These are phyloP conservation scores for Mortierella sp. DNA, from an alignment of 371 early-diverging fungal genomes.

Conservation along the genomic window DNA sequence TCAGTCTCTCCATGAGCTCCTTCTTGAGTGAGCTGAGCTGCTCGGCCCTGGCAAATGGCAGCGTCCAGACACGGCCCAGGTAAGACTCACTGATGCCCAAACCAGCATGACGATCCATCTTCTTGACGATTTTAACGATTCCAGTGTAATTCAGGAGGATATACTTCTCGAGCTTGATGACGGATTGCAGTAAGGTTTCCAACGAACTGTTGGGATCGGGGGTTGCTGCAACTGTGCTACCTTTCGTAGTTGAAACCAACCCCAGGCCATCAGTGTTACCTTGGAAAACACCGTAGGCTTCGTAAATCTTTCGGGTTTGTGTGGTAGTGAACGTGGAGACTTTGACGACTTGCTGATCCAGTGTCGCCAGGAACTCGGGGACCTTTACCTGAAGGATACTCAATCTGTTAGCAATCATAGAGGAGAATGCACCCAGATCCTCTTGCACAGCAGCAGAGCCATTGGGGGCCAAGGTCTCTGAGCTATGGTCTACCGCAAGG, in stretches of 20 bases:
- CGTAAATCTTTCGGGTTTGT: constrained; percentile 43
- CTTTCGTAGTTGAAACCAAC: constrained; percentile 16
- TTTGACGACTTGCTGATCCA: constrained; percentile 70
- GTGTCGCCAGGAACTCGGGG: constrained; percentile 65
- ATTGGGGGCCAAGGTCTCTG: neutral
- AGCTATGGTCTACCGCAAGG: too few species aligned
- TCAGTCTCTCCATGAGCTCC: constrained; percentile 64
- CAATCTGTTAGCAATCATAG: constrained; percentile 45
- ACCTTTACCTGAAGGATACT: constrained; percentile 48
- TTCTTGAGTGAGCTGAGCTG: constrained; percentile 70
- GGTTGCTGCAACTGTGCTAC: constrained; percentile 4
- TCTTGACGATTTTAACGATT: constrained; percentile 74
- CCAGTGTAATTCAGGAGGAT: constrained; percentile 74
- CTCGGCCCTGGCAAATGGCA: constrained; percentile 71
- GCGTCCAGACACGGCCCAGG: constrained; percentile 70
- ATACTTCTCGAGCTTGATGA: constrained; percentile 65
- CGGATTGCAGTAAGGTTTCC: constrained; percentile 56
- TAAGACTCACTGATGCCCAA: constrained; percentile 78
- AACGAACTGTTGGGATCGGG: constrained; percentile 21
- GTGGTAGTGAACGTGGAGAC: constrained; percentile 56
- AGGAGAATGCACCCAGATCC: constrained; percentile 36
- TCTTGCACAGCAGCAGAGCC: constrained; percentile 32
- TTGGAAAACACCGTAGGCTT: constrained; percentile 52
- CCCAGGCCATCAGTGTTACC: constrained; percentile 53
- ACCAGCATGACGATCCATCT: constrained; percentile 77